Evolutionary conservation across 2,329 filamentous ascomycete genomes (phyloP).

Genomic region (Calycina marina): DNA sequence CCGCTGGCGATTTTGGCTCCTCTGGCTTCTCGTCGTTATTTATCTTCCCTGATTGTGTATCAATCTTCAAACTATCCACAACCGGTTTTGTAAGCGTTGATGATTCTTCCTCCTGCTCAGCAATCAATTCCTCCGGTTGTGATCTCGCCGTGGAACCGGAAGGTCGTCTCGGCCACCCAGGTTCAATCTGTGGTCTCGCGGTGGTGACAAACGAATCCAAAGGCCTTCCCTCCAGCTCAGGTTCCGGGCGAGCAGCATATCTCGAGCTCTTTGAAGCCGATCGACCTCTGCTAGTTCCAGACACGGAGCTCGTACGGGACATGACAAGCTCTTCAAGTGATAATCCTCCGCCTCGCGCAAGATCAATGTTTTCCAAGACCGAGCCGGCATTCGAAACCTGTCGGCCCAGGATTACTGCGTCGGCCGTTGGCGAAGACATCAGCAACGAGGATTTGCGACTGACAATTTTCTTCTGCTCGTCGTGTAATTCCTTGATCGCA

Average conservation of each 20-base stretch:
- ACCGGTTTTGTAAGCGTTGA: slow-evolving; percentile 14
- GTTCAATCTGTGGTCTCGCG: too few species aligned
- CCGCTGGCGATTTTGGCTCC: slow-evolving; percentile 14
- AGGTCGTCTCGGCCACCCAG: too few species aligned
- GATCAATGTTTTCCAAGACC: slow-evolving; percentile 55
- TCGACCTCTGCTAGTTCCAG: slow-evolving; percentile 29
- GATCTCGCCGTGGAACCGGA: slow-evolving; percentile 12
- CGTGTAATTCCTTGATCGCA: slow-evolving; percentile 60
- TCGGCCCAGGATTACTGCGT: slow-evolving; percentile 20
- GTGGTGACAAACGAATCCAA: slow-evolving; percentile 21
- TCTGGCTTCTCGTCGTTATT: slow-evolving; percentile 3
- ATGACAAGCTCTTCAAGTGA: slow-evolving; percentile 54
- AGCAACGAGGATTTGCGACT: slow-evolving; percentile 50
- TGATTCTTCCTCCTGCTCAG: slow-evolving; percentile 18
- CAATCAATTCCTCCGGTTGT: slow-evolving; percentile 12
- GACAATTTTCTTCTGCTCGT: slow-evolving; percentile 55
- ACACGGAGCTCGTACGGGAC: slow-evolving; percentile 48
- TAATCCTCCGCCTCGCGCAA: slow-evolving; percentile 54
- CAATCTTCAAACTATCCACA: slow-evolving; percentile 9
- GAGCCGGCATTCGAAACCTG: slow-evolving; percentile 37
- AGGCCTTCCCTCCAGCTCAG: slow-evolving; percentile 21
- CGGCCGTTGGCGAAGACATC: slow-evolving; percentile 28
- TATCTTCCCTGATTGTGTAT: slow-evolving; percentile 4
- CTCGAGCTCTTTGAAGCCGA: slow-evolving; percentile 39
- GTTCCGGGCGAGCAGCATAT: slow-evolving; percentile 21